Evolutionary conservation across 345 rosid genomes (phyloP).

Genomic region (Euphorbia pulcherrima): DNA sequence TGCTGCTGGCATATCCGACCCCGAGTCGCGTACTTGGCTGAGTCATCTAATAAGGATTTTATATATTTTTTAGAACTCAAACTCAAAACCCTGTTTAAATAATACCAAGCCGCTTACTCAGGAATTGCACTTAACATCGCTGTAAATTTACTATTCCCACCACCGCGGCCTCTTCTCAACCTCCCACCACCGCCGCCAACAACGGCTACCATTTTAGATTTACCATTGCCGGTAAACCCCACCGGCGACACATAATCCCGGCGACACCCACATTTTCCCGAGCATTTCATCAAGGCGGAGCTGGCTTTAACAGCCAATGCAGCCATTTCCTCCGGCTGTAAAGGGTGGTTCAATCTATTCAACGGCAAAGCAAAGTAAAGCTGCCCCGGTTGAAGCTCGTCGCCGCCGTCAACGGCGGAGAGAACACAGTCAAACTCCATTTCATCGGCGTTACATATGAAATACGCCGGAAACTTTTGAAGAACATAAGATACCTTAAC

Average conservation of each 20-base stretch:
- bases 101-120: no score
- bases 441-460: constrained; percentile 91
- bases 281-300: constrained; percentile 62
- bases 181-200: constrained; percentile 27
- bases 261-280: constrained; percentile 40
- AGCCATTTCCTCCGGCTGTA: constrained; percentile 87
- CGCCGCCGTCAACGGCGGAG: constrained; percentile 57
- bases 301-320: constrained; percentile 97
- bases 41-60: no score
- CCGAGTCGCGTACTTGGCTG: no score
- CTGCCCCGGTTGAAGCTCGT: constrained; percentile 79
- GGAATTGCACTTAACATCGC: constrained; percentile 69
- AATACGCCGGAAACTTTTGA: constrained; percentile 47
- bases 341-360: constrained; percentile 51
- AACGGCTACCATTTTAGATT: constrained; percentile 18
- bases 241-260: constrained; percentile 35
- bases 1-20: no score
- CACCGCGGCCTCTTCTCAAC: constrained; percentile 27
- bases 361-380: constrained; percentile 82
- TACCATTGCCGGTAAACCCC: constrained; percentile 24
- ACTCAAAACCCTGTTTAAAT: no score
- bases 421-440: constrained; percentile 85
- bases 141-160: constrained; percentile 39
- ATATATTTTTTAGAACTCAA: no score
- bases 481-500: constrained; percentile 71